A percentile compares a stretch with the other conserved stretches of the same genome.
Conservation (phyloP, 2,329 filamentous ascomycete genomes). For the Pseudocercospora fuligena region DNA sequence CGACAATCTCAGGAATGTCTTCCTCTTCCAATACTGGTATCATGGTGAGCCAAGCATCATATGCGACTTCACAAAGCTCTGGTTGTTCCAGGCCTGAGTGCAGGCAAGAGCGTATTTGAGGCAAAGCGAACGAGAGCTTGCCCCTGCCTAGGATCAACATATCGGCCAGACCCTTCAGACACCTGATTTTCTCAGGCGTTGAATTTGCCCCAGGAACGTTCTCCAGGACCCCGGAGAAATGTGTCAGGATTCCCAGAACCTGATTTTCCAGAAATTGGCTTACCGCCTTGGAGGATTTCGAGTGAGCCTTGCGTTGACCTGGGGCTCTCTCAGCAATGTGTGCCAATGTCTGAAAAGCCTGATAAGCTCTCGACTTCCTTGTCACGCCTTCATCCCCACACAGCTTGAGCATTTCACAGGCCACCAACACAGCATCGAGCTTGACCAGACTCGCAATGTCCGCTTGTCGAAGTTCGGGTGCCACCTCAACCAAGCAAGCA, state of each 20-base stretch:
- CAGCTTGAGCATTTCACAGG: slow-evolving; percentile 80
- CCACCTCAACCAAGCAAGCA: slow-evolving; percentile 69
- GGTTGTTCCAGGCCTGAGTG: slow-evolving; percentile 79
- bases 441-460: slow-evolving; percentile 72
- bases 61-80: slow-evolving; percentile 76
- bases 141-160: slow-evolving; percentile 78
- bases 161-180: slow-evolving; percentile 82
- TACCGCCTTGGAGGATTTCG: slow-evolving; percentile 62
- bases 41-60: slow-evolving; percentile 83
- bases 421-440: slow-evolving; percentile 74
- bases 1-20: slow-evolving; percentile 78
- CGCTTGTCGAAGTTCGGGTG: slow-evolving; percentile 69
- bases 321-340: slow-evolving; percentile 55
- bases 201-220: slow-evolving; percentile 18
- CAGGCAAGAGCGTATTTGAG: slow-evolving; percentile 92
- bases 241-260: slow-evolving; percentile 83
- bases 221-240: slow-evolving; percentile 78
- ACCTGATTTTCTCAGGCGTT: slow-evolving; percentile 70
- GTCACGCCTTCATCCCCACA: slow-evolving; percentile 69
- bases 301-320: slow-evolving; percentile 49
- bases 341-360: slow-evolving; percentile 55
- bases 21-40: slow-evolving; percentile 75
- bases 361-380: slow-evolving; percentile 48
- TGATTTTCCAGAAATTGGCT: slow-evolving; percentile 80
- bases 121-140: slow-evolving; percentile 77